Base-by-base conservation (phyloP, 495 filamentous ascomycete genomes). In the Xylaria curta region DNA sequence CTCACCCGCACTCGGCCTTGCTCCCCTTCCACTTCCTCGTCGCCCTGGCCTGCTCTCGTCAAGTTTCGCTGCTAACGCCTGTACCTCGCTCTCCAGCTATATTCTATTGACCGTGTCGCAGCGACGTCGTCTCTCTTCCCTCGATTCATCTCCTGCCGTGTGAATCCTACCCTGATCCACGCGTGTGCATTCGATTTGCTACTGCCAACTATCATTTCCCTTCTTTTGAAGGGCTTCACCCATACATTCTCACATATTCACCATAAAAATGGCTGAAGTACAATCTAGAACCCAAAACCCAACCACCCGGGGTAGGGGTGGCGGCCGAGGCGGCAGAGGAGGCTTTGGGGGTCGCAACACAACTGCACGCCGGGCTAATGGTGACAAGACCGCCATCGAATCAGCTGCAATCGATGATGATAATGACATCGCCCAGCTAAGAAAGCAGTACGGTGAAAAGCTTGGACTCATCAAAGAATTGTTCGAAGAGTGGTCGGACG, bases 401-500 rank as follows among this genome's bases (percentile, higher is more conserved):
- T 83, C 87, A 51, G 71, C 76, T 58, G 80, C 87, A 73, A 84
- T 88, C 73, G 93, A 95, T 80, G 95, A 98, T 68, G 93, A 97
- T 77, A 91, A 93, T 75, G 95, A 99, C 82, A 85, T 98, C 67
- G 93, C 91, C 69, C 88, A 96, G 80, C 89, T 98, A 81, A 97
- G 97, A 87, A 93, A 91, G 84, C 89, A 92, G 76, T 97, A 97
- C 80, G 86, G 91, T 73, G 77, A 81, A 73, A 91, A 94, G 81
- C 84, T 98, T 73, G 83, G 81, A 63, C 89, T 86, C 71, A 89
- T 98, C 78, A 94, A 93, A 80, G 95, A 97, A 78, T 88, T 98
- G 84, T 97, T 97, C 85, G 89, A 94, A 33, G 89, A 92, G 80
- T 97, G 94, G 95, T 92, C 95, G 62, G 90, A 95, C 72, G 93